Evolutionary conservation across 768 basidiomycete species (phyloP).

Genomic region (Omphalotus guepiniiformis): DNA sequence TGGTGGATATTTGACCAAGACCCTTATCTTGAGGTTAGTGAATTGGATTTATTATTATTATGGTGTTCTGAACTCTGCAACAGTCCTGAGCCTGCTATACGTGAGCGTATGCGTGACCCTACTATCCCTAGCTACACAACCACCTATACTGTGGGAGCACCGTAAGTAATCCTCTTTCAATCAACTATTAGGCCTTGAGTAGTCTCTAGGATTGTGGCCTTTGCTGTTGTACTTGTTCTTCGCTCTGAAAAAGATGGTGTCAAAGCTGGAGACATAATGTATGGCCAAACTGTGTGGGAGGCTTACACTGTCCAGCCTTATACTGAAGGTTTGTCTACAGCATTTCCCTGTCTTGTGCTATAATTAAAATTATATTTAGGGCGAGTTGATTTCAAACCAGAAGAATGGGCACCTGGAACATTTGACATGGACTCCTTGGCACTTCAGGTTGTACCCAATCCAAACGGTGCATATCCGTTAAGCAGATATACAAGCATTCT

Average conservation of each 20-base stretch:
- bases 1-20: constrained; percentile 32
- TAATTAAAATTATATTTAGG: constrained; percentile 10
- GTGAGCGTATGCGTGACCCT: constrained; percentile 27
- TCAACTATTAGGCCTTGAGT: background rate
- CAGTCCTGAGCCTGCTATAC: constrained; percentile 21
- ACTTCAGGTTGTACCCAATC: constrained; percentile 18
- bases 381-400: constrained; percentile 12
- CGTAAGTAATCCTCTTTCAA: constrained; percentile 9
- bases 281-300: constrained; percentile 23
- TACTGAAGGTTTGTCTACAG: too few relatives aligned
- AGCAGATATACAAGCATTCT: constrained; percentile 15
- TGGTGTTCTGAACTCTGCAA: background rate
- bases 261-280: constrained; percentile 26
- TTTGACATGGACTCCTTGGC: constrained; percentile 20
- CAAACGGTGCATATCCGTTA: constrained; percentile 19
- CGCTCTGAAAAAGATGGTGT: constrained; percentile 26
- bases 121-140: constrained; percentile 16
- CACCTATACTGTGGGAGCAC: constrained; percentile 13
- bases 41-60: background rate
- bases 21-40: constrained; percentile 26
- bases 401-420: constrained; percentile 14
- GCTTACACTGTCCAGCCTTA: constrained; percentile 19
- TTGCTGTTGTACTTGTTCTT: constrained; percentile 28
- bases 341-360: too few relatives aligned
- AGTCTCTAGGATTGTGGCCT: constrained; percentile 12